These are phyloP conservation scores for Aspergillus homomorphus DNA, from an alignment of 495 filamentous ascomycete species.

Conservation along the genomic window DNA sequence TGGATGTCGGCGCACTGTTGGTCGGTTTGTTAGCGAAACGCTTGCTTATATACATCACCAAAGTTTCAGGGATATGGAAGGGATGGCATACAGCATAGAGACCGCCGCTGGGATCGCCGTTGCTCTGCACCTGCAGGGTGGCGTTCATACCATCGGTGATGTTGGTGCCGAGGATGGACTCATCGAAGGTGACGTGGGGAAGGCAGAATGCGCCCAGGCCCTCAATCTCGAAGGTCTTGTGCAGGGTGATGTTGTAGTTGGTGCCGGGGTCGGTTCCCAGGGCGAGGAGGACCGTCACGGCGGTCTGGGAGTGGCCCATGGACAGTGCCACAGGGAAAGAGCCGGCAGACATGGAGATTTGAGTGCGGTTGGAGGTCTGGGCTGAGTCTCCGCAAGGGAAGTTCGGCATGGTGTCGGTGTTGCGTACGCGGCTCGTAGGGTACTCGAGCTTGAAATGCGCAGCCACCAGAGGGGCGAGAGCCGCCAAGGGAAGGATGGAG, in stretches of 20 bases:
- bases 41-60: neutral
- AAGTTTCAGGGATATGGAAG: no score
- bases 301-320: constrained; percentile 54
- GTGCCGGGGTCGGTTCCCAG: constrained; percentile 50
- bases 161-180: constrained; percentile 32
- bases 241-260: constrained; percentile 55
- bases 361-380: constrained; percentile 47
- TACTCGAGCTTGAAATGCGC: constrained; percentile 62
- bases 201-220: constrained; percentile 59
- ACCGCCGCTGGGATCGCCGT: constrained; percentile 49
- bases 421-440: constrained; percentile 53
- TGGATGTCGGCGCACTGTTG: constrained; percentile 61
- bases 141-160: constrained; percentile 53
- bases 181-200: constrained; percentile 37
- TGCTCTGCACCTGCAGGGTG: constrained; percentile 62
- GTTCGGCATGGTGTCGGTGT: constrained; percentile 44
- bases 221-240: constrained; percentile 44
- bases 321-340: constrained; percentile 51
- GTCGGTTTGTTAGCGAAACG: neutral
- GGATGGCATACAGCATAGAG: constrained; percentile 49
- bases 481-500: constrained; percentile 24
- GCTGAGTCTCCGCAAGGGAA: constrained; percentile 60
- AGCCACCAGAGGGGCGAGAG: constrained; percentile 39
- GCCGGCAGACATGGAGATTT: constrained; percentile 44
- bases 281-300: constrained; percentile 54